These are phyloP conservation scores for Cordyceps cicadae DNA, from an alignment of 2,329 filamentous ascomycete genomes.

Conservation along the genomic window DNA sequence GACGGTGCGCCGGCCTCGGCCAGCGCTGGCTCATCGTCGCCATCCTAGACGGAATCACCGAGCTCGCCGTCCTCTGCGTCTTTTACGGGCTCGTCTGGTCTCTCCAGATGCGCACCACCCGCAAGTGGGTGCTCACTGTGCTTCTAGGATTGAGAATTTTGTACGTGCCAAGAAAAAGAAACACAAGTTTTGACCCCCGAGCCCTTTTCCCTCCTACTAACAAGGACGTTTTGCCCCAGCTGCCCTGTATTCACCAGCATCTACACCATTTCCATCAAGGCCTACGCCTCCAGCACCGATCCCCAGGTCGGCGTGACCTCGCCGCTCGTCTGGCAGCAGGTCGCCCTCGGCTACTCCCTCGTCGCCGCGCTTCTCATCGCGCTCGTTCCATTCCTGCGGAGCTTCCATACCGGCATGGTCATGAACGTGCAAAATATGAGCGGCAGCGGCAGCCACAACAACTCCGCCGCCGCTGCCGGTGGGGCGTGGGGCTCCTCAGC, in stretches of 20 bases:
- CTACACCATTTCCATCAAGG: constrained; percentile 10
- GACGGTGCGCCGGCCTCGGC: background rate
- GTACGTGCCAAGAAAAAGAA: background rate
- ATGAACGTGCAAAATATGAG: constrained; percentile 8
- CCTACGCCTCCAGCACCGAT: constrained; percentile 9
- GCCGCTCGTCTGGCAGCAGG: constrained; percentile 16
- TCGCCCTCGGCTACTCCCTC: constrained; percentile 16
- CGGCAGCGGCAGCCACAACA: background rate
- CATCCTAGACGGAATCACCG: constrained; percentile 3
- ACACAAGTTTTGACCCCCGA: background rate
- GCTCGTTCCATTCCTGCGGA: constrained; percentile 17
- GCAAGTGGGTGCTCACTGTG: constrained; percentile 5
- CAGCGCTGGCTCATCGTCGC: constrained; percentile 3
- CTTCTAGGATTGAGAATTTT: constrained; percentile 3
- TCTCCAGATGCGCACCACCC: constrained; percentile 1
- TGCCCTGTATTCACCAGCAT: constrained; percentile 13
- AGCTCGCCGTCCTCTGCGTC: constrained; percentile 2
- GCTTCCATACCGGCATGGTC: constrained; percentile 15
- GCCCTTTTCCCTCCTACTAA: background rate
- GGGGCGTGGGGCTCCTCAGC: background rate
- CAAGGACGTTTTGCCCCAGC: background rate
- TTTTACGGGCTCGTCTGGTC: constrained; percentile 11
- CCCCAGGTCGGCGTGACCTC: constrained; percentile 13
- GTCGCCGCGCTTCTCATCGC: constrained; percentile 18
- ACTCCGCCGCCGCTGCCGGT: too few species aligned